These are phyloP conservation scores for Lantana camara DNA, from an alignment of 257 asterid genomes.

Conservation along the genomic window DNA sequence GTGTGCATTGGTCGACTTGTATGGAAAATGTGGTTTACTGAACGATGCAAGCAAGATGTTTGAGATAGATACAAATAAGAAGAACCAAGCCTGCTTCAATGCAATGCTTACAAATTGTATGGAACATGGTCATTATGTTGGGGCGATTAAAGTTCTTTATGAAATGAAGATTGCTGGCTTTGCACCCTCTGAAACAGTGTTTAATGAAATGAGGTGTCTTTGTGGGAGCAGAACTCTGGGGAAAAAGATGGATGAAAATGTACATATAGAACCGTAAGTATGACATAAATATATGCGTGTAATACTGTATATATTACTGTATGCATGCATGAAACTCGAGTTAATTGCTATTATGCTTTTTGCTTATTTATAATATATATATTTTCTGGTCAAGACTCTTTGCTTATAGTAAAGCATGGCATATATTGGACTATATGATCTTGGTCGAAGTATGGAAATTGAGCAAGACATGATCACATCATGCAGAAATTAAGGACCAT, in stretches of 20 bases:
- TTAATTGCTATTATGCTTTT: background rate
- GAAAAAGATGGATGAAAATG: constrained; percentile 18
- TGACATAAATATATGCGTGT: background rate
- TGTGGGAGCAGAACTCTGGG: constrained; percentile 34
- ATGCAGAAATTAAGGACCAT: background rate
- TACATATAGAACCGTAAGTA: background rate
- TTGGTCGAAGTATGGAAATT: background rate
- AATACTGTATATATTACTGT: background rate
- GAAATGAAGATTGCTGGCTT: constrained; percentile 65
- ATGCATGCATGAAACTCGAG: background rate
- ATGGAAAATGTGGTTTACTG: constrained; percentile 58
- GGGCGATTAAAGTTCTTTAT: constrained; percentile 48
- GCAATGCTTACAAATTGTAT: constrained; percentile 53
- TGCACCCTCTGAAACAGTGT: constrained; percentile 51
- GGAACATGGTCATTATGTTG: constrained; percentile 46
- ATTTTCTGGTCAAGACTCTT: too few relatives aligned
- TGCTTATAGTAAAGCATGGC: background rate
- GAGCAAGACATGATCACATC: background rate
- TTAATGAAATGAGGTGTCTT: constrained; percentile 43
- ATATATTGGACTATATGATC: background rate
- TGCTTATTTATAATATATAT: constrained; percentile 10
- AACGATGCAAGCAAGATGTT: constrained; percentile 50
- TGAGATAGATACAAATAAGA: constrained; percentile 30
- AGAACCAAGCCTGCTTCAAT: constrained; percentile 57
- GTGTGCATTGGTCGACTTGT: constrained; percentile 66